phyloP scores from a whole-genome alignment of 2,329 filamentous ascomycete species.

The Penicillium sp. region DNA sequence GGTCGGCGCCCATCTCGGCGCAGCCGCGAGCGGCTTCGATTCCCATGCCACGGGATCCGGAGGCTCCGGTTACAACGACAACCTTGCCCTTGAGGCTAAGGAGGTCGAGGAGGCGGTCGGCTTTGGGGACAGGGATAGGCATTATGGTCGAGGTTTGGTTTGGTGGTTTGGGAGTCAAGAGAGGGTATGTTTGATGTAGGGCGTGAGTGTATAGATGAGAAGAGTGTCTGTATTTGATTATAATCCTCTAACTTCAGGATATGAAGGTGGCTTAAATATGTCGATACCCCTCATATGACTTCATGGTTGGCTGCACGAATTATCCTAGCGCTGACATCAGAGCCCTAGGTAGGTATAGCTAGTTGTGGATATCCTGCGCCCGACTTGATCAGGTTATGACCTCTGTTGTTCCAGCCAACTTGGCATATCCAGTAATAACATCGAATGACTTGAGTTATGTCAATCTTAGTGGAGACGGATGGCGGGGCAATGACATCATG shows the following conservation, averaged over 20 bases:
- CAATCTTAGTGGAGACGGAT: conserved; percentile 1
- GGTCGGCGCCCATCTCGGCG: conserved; percentile 63
- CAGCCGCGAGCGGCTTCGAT: conserved; percentile 66
- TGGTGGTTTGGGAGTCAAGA: background rate
- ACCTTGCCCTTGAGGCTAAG: conserved; percentile 52
- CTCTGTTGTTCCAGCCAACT: background rate
- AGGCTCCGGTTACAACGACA: conserved; percentile 51
- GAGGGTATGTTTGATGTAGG: background rate
- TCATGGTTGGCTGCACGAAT: conserved; percentile 8
- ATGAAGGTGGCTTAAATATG: conserved; percentile 1
- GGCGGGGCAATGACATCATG: conserved; percentile 22
- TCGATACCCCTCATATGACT: conserved; percentile 12
- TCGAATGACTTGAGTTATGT: background rate
- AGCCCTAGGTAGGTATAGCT: background rate
- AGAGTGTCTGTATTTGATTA: background rate
- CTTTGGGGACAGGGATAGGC: conserved; percentile 41
- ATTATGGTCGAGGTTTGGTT: conserved; percentile 26
- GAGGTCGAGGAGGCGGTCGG: conserved; percentile 40
- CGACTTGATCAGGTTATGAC: conserved; percentile 4
- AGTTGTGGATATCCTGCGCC: background rate
- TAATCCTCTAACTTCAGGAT: background rate
- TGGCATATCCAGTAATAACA: background rate
- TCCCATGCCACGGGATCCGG: conserved; percentile 66
- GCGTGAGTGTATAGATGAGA: background rate
- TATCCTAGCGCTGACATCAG: conserved; percentile 2